phyloP scores from a whole-genome alignment of 345 rosid genomes.

The Corchorus olitorius region DNA sequence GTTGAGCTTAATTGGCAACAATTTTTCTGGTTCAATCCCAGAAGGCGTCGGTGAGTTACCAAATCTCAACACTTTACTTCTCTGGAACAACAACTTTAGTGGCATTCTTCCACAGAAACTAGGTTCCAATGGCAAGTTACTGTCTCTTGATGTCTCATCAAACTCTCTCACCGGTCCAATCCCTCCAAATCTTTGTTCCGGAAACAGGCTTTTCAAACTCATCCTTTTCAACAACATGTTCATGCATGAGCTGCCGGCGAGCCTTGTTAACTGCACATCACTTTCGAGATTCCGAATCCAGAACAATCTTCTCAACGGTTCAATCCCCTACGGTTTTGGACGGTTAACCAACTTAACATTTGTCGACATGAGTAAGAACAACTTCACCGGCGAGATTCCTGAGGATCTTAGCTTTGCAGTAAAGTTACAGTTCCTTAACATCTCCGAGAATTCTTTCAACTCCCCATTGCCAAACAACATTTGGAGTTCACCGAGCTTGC shows the following conservation, averaged over 20 bases:
- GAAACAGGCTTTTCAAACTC: conserved; percentile 74
- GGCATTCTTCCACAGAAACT: conserved; percentile 75
- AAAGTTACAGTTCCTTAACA: conserved; percentile 67
- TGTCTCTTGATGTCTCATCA: conserved; percentile 66
- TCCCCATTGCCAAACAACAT: conserved; percentile 50
- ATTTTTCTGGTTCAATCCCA: conserved; percentile 65
- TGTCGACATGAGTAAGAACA: conserved; percentile 75
- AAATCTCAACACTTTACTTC: conserved; percentile 47
- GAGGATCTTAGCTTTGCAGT: conserved; percentile 63
- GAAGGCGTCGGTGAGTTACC: conserved; percentile 64
- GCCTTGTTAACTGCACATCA: conserved; percentile 60
- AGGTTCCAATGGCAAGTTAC: conserved; percentile 68
- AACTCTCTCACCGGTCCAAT: conserved; percentile 74
- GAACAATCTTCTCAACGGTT: conserved; percentile 64
- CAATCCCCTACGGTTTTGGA: conserved; percentile 77
- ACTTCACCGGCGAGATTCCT: conserved; percentile 67
- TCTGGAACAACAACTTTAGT: conserved; percentile 76
- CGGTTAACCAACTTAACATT: conserved; percentile 58
- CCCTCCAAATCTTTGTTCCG: conserved; percentile 73
- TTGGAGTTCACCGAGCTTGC: conserved; percentile 71
- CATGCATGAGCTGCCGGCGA: conserved; percentile 47
- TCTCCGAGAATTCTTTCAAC: conserved; percentile 64
- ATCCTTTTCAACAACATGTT: conserved; percentile 84
- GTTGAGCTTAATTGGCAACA: conserved; percentile 67
- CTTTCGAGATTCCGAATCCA: conserved; percentile 69